Evolutionary conservation across 345 rosid species (phyloP), one percentile per base, ranked within the genome.

Genomic region (Arabidopsis arenosa): DNA sequence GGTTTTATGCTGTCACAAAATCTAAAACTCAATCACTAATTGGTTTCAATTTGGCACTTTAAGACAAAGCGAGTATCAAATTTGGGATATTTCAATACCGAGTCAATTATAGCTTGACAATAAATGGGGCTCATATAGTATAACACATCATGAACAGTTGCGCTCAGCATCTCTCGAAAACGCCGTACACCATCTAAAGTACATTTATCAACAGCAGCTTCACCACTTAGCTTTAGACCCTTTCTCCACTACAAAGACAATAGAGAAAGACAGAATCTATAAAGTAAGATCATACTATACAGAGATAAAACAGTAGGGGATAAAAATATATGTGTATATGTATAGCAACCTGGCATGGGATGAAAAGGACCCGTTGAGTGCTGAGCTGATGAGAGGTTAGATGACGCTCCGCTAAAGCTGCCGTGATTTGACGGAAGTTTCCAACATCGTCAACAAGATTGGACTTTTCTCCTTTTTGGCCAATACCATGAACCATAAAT

Each of bases 401-500:
- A 74, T 95, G 97, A 76, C 58, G 76, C 73, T 95, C 98, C 28
- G 90, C 87, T 75, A 95, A 92, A 81, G 73, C 77, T 48, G 88
- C 87, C 9, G 99, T 88, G 76, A 89, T 87, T 75, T 88, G 97
- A 58, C 94, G 98, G 60, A 89, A 92, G 74, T 86, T 87, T 70
- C 84, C 85, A 55, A 95, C 99, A 64, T 95, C 99, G 83, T 95
- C 99, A 43, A 92, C 97, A 86, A 95, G 86, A 77, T 90, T 95
- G 62, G 99, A 95, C 74, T 95, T 95, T 84, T 92, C 98, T 82
- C 88, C 86, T 85, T 96, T 86, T 83, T 95, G 99, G 71, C 99
- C 99, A 65, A 95, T 93, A 74, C 99, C 97, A 75, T 93, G 99
- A 69, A 95, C 97, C 99, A 95, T 95, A 77, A 95, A 95, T 41